A percentile compares a stretch with the other conserved stretches of the same genome.
Conservation (phyloP, 257 asterid genomes). For the Cruciata laevipes region DNA sequence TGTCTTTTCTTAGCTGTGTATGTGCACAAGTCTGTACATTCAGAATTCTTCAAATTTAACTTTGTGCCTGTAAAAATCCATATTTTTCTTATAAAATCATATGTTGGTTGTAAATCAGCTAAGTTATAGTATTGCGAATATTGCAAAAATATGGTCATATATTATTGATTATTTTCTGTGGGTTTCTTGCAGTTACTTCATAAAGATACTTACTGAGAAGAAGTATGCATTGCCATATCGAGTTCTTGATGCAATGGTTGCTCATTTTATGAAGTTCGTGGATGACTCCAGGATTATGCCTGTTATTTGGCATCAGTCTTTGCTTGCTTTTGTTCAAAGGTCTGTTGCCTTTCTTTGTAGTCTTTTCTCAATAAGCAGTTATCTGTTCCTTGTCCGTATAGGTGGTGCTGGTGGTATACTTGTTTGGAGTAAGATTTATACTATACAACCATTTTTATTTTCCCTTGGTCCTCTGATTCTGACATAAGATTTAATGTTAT, state of each 20-base stretch:
- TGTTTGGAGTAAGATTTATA: not conserved
- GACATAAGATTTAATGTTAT: not conserved
- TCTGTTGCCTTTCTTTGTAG: constrained; percentile 19
- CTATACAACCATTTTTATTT: not conserved
- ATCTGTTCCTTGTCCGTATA: not conserved
- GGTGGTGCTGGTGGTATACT: not conserved
- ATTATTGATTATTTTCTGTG: not conserved
- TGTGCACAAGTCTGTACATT: not conserved
- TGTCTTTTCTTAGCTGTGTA: not conserved
- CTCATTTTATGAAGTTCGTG: constrained; percentile 74
- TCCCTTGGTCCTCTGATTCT: not conserved
- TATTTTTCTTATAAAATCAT: not conserved
- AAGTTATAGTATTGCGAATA: not conserved
- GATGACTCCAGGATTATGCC: constrained; percentile 86
- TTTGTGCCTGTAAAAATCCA: not conserved
- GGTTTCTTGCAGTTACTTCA: constrained; percentile 68
- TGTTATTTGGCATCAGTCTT: constrained; percentile 97
- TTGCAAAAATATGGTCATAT: not conserved
- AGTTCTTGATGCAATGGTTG: constrained; percentile 86
- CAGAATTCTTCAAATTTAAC: not conserved
- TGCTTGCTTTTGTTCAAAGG: constrained; percentile 95
- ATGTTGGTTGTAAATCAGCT: not conserved
- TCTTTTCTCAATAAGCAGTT: not conserved
- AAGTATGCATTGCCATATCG: constrained; percentile 96
- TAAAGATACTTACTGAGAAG: constrained; percentile 77